A percentile compares a stretch with the other conserved stretches of the same genome.
Conservation (phyloP, 2,329 filamentous ascomycete species). For the Curvularia sp. region DNA sequence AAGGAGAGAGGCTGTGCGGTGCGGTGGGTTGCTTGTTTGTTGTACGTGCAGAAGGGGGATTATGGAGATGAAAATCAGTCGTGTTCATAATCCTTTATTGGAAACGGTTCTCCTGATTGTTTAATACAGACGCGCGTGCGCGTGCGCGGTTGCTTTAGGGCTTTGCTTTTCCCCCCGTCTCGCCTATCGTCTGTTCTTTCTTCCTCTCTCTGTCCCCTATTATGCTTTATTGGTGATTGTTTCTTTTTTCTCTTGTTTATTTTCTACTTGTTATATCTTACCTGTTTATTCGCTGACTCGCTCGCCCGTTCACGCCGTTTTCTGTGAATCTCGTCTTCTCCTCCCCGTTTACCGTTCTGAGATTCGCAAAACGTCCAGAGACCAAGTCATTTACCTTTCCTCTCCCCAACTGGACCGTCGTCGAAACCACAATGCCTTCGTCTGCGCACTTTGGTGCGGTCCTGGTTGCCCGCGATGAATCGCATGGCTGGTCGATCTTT, state of each 20-base stretch:
- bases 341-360: not conserved
- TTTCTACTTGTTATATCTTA: not conserved
- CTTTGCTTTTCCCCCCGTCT: not conserved
- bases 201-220: not conserved
- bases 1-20: not conserved
- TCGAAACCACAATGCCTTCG: not conserved
- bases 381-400: not conserved
- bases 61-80: not conserved
- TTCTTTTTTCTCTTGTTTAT: not conserved
- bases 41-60: not conserved
- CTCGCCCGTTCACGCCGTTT: not conserved
- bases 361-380: not conserved
- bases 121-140: not conserved
- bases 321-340: not conserved
- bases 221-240: not conserved
- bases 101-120: not conserved
- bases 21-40: not conserved
- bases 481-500: constrained; percentile 8
- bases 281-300: not conserved
- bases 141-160: not conserved
- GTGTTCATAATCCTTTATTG: not conserved
- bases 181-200: not conserved
- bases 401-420: not conserved
- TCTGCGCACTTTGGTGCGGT: not conserved
- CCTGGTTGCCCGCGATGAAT: not conserved